These are phyloP conservation scores for Backusella australiensis DNA, from an alignment of 192 early-diverging fungal species.

Conservation along the genomic window DNA sequence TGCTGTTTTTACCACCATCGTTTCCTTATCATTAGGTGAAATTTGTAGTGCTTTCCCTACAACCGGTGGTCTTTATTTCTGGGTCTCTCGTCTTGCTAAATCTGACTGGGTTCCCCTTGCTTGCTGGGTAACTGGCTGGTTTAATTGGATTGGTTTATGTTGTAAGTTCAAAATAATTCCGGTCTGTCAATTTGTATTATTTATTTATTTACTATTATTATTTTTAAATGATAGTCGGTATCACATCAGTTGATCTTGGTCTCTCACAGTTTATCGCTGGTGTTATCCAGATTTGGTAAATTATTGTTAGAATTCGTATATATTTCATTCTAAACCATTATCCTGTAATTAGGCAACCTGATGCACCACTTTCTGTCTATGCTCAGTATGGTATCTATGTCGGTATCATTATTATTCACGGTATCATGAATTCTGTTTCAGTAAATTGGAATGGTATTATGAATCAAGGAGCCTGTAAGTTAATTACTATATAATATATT, in stretches of 20 bases:
- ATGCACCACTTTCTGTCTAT: conserved; percentile 34
- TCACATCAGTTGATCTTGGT: conserved; percentile 48
- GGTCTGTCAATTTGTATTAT: neutral
- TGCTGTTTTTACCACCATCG: conserved; percentile 41
- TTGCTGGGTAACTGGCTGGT: conserved; percentile 53
- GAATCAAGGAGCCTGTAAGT: conserved; percentile 48
- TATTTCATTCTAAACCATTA: neutral
- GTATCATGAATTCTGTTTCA: conserved; percentile 49
- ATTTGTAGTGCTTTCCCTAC: conserved; percentile 54
- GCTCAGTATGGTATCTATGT: conserved; percentile 50
- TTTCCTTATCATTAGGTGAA: conserved; percentile 50
- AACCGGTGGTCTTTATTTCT: conserved; percentile 51
- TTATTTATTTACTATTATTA: neutral
- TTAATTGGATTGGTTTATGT: conserved; percentile 50
- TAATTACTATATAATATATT: neutral
- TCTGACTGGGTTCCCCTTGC: conserved; percentile 48
- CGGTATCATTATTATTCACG: conserved; percentile 50
- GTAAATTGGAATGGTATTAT: conserved; percentile 44
- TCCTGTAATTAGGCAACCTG: conserved; percentile 27
- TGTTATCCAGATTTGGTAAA: conserved; percentile 36
- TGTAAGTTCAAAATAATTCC: conserved; percentile 14
- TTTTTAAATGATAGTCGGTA: conserved; percentile 13
- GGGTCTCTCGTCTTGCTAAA: conserved; percentile 45
- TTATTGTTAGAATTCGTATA: neutral
- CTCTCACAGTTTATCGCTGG: conserved; percentile 48